phyloP scores from a whole-genome alignment of 768 basidiomycete genomes.

The Fomitopsis pulvina region DNA sequence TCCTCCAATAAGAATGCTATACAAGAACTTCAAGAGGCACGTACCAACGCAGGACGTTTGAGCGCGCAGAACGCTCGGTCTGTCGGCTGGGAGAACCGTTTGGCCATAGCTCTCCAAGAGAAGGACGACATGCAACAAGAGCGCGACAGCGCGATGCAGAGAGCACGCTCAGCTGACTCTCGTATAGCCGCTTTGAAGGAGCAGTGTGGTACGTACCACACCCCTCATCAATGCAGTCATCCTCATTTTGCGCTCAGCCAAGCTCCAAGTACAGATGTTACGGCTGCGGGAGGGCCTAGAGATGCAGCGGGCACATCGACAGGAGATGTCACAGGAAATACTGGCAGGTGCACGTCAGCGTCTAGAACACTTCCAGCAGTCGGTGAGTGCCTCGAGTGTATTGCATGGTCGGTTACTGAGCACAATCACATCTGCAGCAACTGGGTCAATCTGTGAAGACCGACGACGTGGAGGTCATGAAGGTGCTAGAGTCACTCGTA shows the following conservation, averaged over 20 bases:
- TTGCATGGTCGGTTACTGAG: neutral
- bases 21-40: constrained; percentile 70
- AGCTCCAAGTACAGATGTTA: constrained; percentile 61
- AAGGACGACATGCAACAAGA: constrained; percentile 84
- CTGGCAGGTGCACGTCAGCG: constrained; percentile 59
- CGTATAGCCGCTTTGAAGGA: constrained; percentile 59
- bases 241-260: constrained; percentile 36
- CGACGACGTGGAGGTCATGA: constrained; percentile 55
- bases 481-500: constrained; percentile 78
- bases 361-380: constrained; percentile 52
- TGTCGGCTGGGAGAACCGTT: constrained; percentile 60
- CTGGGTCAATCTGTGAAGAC: constrained; percentile 26
- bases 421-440: constrained; percentile 25
- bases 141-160: constrained; percentile 60
- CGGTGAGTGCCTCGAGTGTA: constrained; percentile 45
- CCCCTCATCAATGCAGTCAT: neutral
- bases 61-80: constrained; percentile 65
- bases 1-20: constrained; percentile 67
- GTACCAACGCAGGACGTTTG: constrained; percentile 57
- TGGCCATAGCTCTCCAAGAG: constrained; percentile 63
- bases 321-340: constrained; percentile 62
- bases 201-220: constrained; percentile 45
- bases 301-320: constrained; percentile 48
- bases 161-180: constrained; percentile 62
- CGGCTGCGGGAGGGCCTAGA: constrained; percentile 60